Base-by-base conservation (phyloP, 352 stramenopile genomes). In the Pythium plurisporium region DNA sequence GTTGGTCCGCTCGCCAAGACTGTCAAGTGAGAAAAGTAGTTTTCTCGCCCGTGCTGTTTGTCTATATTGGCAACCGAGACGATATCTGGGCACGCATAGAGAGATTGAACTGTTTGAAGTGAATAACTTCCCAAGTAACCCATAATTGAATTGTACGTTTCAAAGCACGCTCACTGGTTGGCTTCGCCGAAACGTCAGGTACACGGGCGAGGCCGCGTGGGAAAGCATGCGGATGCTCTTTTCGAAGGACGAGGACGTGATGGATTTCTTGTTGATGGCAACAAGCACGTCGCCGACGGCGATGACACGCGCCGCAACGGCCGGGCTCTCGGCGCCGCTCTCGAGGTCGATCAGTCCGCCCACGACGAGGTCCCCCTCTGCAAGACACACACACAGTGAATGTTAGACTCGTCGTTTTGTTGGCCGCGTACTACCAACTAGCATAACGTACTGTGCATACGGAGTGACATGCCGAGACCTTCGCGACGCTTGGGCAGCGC, bases 181-280 rank as follows among this genome's bases (percentile, higher is more conserved):
- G 19, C 69, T 72, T 37, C 82, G 80, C 11, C 82, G 80, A 66
- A 93, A 93, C 4, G 82, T 93, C 38, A 93, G 69, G 62, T 93
- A 93, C 33, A 93, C 81, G 25, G 82, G 82, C n/a, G 82, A 93
- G 25, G 82, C 77, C 7, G 82, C 78, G 60, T 77, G 72, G 22
- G 82, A 77, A 15, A 93, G 65, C 80, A 89, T 87, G 42, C 79
- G 82, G 64, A 93, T 93, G 66, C 81, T 95, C 50, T 84, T 89
- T 64, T 92, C 85, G 60, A 93, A 93, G 4, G 82, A 89, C 61
- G 79, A 90, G 19, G 81, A 87, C 34, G 76, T 91, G 69, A 91
- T 91, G 48, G 73, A 86, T 53, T 91, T 95, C 46, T 93, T 95
- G 75, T 93, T 93, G 60, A 93, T 93, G 42, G 82, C 82, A 20